Evolutionary conservation across 2,329 filamentous ascomycete genomes (phyloP).

Genomic region (Sclerotinia glacialis): DNA sequence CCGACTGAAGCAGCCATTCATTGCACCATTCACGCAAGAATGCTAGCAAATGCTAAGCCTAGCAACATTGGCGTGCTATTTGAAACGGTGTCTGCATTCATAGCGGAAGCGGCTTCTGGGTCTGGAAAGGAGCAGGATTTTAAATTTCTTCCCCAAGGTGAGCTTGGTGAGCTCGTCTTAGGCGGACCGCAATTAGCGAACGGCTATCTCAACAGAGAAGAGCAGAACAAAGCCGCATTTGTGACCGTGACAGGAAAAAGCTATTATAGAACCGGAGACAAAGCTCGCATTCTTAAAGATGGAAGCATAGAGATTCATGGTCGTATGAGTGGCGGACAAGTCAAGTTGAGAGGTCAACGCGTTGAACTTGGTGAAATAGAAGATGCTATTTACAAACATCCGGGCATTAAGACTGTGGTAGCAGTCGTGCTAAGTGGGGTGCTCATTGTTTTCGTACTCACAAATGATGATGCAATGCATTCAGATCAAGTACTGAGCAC

Average conservation of each 20-base stretch:
- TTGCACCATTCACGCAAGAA: slow-evolving; percentile 70
- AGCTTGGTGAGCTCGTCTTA: slow-evolving; percentile 65
- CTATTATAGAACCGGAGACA: slow-evolving; percentile 83
- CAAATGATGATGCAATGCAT: slow-evolving; percentile 40
- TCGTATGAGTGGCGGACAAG: slow-evolving; percentile 74
- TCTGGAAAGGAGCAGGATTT: slow-evolving; percentile 29
- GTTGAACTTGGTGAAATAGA: slow-evolving; percentile 79
- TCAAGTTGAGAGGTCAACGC: slow-evolving; percentile 82
- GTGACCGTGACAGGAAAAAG: slow-evolving; percentile 60
- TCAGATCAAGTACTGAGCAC: slow-evolving; percentile 50
- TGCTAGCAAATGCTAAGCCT: slow-evolving; percentile 55
- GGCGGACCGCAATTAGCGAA: slow-evolving; percentile 77
- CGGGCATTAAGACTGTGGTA: slow-evolving; percentile 62
- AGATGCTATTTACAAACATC: slow-evolving; percentile 60
- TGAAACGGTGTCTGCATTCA: slow-evolving; percentile 59
- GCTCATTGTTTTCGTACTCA: slow-evolving; percentile 66
- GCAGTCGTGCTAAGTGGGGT: slow-evolving; percentile 65
- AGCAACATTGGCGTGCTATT: slow-evolving; percentile 75
- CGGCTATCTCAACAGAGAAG: slow-evolving; percentile 76
- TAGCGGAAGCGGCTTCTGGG: slow-evolving; percentile 31
- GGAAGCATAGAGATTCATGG: slow-evolving; percentile 81
- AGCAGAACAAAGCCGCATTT: slow-evolving; percentile 72
- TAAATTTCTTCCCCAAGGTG: slow-evolving; percentile 36
- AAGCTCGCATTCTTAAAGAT: slow-evolving; percentile 63
- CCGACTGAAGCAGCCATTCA: slow-evolving; percentile 92